These are phyloP conservation scores for Penicillium nucicola DNA, from an alignment of 495 filamentous ascomycete genomes.

Conservation along the genomic window DNA sequence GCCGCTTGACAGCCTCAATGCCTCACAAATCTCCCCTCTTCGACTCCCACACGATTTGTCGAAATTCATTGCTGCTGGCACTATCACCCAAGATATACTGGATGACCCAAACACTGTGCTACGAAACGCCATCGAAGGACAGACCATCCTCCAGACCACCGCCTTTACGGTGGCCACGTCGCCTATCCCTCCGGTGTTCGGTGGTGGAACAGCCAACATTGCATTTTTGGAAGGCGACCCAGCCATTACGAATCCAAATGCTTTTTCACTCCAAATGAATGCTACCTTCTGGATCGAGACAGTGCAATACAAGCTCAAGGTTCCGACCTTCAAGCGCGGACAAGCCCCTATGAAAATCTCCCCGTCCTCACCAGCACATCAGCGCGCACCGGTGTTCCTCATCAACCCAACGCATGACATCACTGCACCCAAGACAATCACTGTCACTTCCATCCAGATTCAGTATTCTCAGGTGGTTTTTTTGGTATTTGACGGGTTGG, in stretches of 20 bases:
- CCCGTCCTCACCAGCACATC: background rate
- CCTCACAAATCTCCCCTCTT: background rate
- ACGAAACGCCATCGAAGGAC: constrained; percentile 1
- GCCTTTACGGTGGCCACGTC: background rate
- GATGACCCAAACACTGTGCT: constrained; percentile 1
- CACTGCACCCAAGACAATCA: constrained; percentile 1
- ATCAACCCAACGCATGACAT: background rate
- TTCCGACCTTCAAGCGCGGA: constrained; percentile 1
- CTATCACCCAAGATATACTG: background rate
- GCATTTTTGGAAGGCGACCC: constrained; percentile 1
- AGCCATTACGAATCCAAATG: background rate
- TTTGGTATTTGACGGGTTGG: background rate
- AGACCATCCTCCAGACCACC: constrained; percentile 1
- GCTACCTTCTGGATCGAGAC: constrained; percentile 4
- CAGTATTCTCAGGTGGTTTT: background rate
- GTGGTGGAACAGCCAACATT: constrained; percentile 1
- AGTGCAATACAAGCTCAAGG: background rate
- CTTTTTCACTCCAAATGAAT: background rate
- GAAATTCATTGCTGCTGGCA: constrained; percentile 3
- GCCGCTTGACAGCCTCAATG: too few species aligned
- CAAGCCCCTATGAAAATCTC: constrained; percentile 3
- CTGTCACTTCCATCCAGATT: constrained; percentile 1
- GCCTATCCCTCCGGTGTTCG: background rate
- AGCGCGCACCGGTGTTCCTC: background rate
- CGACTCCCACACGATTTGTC: background rate